These are phyloP conservation scores for Fusarium gaditjirri DNA, from an alignment of 2,329 filamentous ascomycete species.

Conservation along the genomic window DNA sequence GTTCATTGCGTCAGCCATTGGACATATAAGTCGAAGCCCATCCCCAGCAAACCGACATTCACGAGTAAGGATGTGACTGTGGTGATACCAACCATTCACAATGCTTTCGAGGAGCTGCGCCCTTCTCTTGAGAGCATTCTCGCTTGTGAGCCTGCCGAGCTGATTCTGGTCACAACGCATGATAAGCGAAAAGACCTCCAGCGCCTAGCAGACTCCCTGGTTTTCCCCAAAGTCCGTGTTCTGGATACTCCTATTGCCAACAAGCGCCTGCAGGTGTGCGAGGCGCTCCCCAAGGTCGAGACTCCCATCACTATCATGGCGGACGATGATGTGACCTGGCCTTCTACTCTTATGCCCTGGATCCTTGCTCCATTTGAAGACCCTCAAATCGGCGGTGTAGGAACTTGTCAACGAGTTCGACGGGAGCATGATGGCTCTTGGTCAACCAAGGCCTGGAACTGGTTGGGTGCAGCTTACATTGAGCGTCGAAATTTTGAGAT, in stretches of 20 bases:
- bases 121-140: conserved; percentile 83
- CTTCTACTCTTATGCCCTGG: conserved; percentile 86
- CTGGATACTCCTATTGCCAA: conserved; percentile 87
- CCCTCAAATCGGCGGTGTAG: conserved; percentile 84
- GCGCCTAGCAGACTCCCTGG: conserved; percentile 71
- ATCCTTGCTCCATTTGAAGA: conserved; percentile 93
- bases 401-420: conserved; percentile 87
- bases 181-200: conserved; percentile 78
- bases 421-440: conserved; percentile 71
- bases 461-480: conserved; percentile 90
- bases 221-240: conserved; percentile 73
- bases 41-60: conserved; percentile 82
- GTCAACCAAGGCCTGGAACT: conserved; percentile 79
- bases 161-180: conserved; percentile 89
- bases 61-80: conserved; percentile 89
- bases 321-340: conserved; percentile 96
- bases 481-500: conserved; percentile 97
- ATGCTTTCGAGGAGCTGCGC: conserved; percentile 83
- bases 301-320: conserved; percentile 91
- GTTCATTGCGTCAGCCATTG: conserved; percentile 89
- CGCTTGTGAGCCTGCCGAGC: conserved; percentile 72
- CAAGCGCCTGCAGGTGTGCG: conserved; percentile 93
- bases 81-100: conserved; percentile 92
- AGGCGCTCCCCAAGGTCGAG: conserved; percentile 85
- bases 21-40: conserved; percentile 85